These are phyloP conservation scores for Beauveria varroae DNA, from an alignment of 2,329 filamentous ascomycete genomes.

Conservation along the genomic window DNA sequence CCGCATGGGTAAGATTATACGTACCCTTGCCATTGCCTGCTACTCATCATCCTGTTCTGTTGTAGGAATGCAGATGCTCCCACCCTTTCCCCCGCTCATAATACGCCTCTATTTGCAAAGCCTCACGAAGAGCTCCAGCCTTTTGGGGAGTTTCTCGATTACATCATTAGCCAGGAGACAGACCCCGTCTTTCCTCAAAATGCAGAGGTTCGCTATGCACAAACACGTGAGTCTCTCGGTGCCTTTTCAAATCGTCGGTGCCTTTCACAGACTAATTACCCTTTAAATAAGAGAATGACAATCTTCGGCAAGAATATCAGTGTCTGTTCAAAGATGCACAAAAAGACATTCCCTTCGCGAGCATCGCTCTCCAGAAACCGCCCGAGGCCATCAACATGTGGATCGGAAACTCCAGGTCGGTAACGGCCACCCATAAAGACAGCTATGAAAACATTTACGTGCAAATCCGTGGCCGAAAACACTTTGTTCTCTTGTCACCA, in stretches of 20 bases:
- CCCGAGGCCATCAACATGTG: conserved; percentile 78
- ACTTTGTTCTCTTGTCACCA: conserved; percentile 69
- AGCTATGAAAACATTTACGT: conserved; percentile 83
- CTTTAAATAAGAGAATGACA: conserved; percentile 60
- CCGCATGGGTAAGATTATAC: conserved; percentile 49
- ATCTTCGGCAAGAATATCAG: conserved; percentile 65
- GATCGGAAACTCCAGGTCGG: conserved; percentile 65
- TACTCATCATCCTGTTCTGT: neutral
- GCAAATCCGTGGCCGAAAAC: conserved; percentile 64
- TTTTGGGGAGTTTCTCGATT: conserved; percentile 55
- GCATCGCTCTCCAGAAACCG: conserved; percentile 55
- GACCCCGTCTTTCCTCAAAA: conserved; percentile 21
- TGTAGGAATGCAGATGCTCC: conserved; percentile 31
- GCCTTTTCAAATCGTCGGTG: neutral
- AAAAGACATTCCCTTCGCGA: conserved; percentile 60
- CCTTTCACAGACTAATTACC: neutral
- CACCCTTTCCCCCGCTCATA: conserved; percentile 19
- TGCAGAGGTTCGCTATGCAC: conserved; percentile 59
- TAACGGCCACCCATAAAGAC: conserved; percentile 71
- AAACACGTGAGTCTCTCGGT: conserved; percentile 52
- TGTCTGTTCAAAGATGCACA: conserved; percentile 57
- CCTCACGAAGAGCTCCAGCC: conserved; percentile 59
- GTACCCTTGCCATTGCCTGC: too few species aligned
- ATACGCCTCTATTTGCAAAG: conserved; percentile 54
- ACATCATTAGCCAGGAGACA: conserved; percentile 51